A percentile compares a stretch with the other conserved stretches of the same genome.
Conservation (phyloP, 352 stramenopile genomes). For the Pythium vanterpoolii region DNA sequence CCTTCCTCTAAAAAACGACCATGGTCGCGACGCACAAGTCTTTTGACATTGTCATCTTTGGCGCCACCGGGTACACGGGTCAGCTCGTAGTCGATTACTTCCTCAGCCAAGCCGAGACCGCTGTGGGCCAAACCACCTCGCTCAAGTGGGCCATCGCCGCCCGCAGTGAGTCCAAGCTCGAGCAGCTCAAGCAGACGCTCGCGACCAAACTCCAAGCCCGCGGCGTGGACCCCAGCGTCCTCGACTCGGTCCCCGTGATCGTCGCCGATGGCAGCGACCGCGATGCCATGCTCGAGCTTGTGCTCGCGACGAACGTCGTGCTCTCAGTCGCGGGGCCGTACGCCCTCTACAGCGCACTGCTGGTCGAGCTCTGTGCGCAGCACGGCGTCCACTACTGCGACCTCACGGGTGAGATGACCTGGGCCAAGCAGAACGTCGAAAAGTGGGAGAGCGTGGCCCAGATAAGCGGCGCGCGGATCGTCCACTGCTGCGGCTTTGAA, state of each 20-base stretch:
- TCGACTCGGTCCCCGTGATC: constrained; percentile 37
- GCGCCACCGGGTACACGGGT: constrained; percentile 83
- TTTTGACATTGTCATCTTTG: constrained; percentile 77
- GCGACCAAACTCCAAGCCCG: constrained; percentile 22
- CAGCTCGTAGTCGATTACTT: constrained; percentile 57
- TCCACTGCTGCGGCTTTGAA: constrained; percentile 84
- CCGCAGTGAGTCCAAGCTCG: constrained; percentile 58
- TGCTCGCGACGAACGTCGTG: constrained; percentile 69
- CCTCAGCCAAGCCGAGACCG: constrained; percentile 38
- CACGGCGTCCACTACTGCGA: constrained; percentile 89
- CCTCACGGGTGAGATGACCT: constrained; percentile 85
- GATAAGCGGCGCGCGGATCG: constrained; percentile 64
- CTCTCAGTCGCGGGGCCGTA: constrained; percentile 79
- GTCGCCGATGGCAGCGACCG: constrained; percentile 47
- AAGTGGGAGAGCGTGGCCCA: constrained; percentile 49
- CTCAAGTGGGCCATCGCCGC: constrained; percentile 85
- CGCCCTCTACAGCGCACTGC: constrained; percentile 55
- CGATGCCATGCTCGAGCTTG: constrained; percentile 44
- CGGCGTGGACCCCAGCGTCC: not conserved
- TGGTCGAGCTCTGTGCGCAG: constrained; percentile 79
- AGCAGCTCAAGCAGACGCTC: constrained; percentile 21
- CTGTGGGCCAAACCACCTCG: not conserved
- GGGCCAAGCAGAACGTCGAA: constrained; percentile 65
- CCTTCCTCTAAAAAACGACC: too few relatives aligned
- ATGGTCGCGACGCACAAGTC: too few relatives aligned